Base-by-base conservation (phyloP, 2,329 filamentous ascomycete species). In the Aspergillus brunneoviolaceus region DNA sequence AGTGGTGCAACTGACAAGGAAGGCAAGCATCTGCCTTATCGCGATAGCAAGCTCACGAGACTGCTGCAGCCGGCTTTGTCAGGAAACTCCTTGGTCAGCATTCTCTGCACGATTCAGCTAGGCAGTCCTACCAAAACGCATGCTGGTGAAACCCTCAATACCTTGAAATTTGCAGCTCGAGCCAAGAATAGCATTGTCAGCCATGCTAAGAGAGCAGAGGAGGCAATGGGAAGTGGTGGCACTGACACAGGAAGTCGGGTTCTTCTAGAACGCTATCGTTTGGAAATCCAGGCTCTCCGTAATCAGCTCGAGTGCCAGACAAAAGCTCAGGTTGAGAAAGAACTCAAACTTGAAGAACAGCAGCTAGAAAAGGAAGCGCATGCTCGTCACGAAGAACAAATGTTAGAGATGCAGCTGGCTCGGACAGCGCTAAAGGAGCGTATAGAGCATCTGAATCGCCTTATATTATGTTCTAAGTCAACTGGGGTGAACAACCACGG, bases 121-220 rank as follows among this genome's bases (percentile, higher is more conserved):
- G 91, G 91, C n/a, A 83, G 89, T 1, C 79, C 87, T 3, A 84
- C 88, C 21, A 89, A 86, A 67, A 90, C 84, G 23, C 91, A 97
- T 70, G 91, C 90, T 0, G 85, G 86, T 19, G 95, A 99, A 77
- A 98, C 94, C 0, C 79, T 99, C 58, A 99, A 96, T 74, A 99
- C 95, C 0, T 81, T 99, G 62, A 99, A 98, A 70, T 99, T 99
- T 72, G 95, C 95, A 2, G 95, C 93, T 11, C 86, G 95, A 69
- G 95, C 95, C 49, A 97, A 96, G 82, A 99, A 99, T 77, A 99
- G 90, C 73, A 96, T 99, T 70, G 89, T 98, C 72, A 97, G 92
- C 68, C 93, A 98, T 77, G 95, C 95, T 35, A 98, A 97, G 82
- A 90, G 88, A 72, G 94, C 94, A 6, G 92, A 96, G 67, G 95